A percentile compares a stretch with the other conserved stretches of the same genome.
phyloP scores from a whole-genome alignment of 495 filamentous ascomycete genomes.

The Podospora pseudopauciseta region DNA sequence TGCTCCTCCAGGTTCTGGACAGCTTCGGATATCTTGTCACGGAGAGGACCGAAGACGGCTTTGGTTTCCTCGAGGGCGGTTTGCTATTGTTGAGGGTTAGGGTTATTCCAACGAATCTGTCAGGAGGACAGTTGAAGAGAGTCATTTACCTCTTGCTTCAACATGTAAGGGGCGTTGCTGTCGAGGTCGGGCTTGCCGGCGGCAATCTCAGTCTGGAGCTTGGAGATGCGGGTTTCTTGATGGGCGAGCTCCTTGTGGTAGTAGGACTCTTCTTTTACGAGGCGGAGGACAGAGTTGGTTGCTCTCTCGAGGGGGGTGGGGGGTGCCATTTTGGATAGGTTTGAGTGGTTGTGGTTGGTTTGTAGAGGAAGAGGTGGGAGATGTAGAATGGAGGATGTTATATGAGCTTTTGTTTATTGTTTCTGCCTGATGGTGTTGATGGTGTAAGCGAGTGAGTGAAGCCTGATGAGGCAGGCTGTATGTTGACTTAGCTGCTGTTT shows the following conservation, averaged over 20 bases:
- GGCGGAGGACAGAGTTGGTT: slow-evolving; percentile 56
- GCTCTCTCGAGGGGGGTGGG: slow-evolving; percentile 33
- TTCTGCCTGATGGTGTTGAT: slow-evolving; percentile 10
- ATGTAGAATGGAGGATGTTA: neutral
- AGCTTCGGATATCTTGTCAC: slow-evolving; percentile 61
- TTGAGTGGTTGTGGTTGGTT: neutral
- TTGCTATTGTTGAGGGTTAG: slow-evolving; percentile 48
- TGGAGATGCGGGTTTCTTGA: slow-evolving; percentile 68
- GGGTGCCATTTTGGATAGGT: slow-evolving; percentile 26
- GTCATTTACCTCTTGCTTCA: slow-evolving; percentile 76
- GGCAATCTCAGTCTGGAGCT: slow-evolving; percentile 55
- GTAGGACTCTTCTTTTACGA: slow-evolving; percentile 86
- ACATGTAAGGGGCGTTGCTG: slow-evolving; percentile 62
- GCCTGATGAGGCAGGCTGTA: neutral
- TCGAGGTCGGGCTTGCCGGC: slow-evolving; percentile 45
- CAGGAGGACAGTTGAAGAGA: neutral
- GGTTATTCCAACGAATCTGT: slow-evolving; percentile 23
- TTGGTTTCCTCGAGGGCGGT: slow-evolving; percentile 77
- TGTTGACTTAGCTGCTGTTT: slow-evolving; percentile 16
- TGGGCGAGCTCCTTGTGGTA: slow-evolving; percentile 78
- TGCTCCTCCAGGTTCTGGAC: slow-evolving; percentile 63
- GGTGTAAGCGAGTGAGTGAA: slow-evolving; percentile 6
- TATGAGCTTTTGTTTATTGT: slow-evolving; percentile 1
- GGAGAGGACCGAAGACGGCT: slow-evolving; percentile 67
- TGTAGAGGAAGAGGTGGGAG: slow-evolving; percentile 1